Percentiles rank a stretch among this genome's conserved stretches.
Conservation (phyloP, 2,329 filamentous ascomycete species). For the Herpotrichia juniperi region DNA sequence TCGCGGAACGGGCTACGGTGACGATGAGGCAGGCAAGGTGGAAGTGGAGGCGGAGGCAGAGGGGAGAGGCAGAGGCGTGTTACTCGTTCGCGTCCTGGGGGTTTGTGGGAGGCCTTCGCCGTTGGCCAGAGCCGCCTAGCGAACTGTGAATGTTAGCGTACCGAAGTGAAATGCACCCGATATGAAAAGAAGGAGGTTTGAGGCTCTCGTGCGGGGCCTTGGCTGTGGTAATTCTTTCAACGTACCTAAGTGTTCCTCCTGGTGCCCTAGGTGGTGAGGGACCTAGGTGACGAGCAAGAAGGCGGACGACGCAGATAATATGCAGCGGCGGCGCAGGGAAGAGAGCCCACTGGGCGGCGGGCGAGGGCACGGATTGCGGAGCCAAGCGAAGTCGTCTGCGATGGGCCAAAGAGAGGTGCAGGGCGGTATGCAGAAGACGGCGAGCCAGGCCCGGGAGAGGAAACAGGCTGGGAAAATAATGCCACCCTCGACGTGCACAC, state of each 20-base stretch:
- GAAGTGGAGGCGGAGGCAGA: background rate
- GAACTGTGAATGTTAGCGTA: slow-evolving; percentile 31
- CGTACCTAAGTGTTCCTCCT: slow-evolving; percentile 28
- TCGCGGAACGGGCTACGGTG: slow-evolving; percentile 16
- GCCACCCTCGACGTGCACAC: slow-evolving; percentile 28
- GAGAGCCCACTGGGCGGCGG: slow-evolving; percentile 28
- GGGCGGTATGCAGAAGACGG: slow-evolving; percentile 24
- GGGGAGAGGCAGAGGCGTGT: slow-evolving; percentile 12
- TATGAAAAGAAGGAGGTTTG: slow-evolving; percentile 7
- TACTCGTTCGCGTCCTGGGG: slow-evolving; percentile 19
- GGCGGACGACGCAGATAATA: slow-evolving; percentile 37
- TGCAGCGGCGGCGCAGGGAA: slow-evolving; percentile 40
- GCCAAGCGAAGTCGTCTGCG: slow-evolving; percentile 30
- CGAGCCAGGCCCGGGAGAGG: slow-evolving; percentile 17
- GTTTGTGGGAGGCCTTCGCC: slow-evolving; percentile 24
- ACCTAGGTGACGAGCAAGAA: slow-evolving; percentile 35
- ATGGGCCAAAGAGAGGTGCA: slow-evolving; percentile 38
- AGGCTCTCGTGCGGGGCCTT: slow-evolving; percentile 13
- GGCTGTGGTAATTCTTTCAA: too few relatives aligned
- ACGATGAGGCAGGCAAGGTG: slow-evolving; percentile 15
- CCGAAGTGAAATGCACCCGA: background rate
- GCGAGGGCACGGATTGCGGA: slow-evolving; percentile 22
- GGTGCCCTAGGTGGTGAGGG: slow-evolving; percentile 34
- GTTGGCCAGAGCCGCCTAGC: slow-evolving; percentile 26
- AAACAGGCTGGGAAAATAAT: slow-evolving; percentile 26